Evolutionary conservation across 345 rosid genomes (phyloP), one percentile per base, ranked within the genome.

Genomic region (Alliaria petiolata): DNA sequence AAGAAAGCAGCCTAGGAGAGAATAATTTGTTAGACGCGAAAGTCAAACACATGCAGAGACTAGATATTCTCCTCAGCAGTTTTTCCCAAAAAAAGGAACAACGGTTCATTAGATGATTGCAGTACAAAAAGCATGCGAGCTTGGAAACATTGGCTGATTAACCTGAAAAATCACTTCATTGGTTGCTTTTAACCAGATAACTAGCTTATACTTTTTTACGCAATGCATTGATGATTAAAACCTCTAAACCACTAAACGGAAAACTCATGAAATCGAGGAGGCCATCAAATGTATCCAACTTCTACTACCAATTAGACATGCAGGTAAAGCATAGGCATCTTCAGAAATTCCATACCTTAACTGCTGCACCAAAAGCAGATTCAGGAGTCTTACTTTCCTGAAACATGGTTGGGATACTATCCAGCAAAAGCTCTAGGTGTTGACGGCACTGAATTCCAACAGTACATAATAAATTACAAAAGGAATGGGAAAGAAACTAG

Each of bases 301-400:
- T 59, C 52, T 65, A 65, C 38, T 12, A 49, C 13, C 25, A 52
- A 60, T 75, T 40, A 52, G 54, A 47, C 30, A 43, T 33, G 20
- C 63, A 60, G 8, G 49, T 17, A 26, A 74, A 61, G 12, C 19
- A 68, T 43, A 36, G 16, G 30, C 34, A 75, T 68, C 17, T 36
- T 52, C n/a, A 53, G 78, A 4, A 44, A 67, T 59, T 47, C 14
- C 67, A 52, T 75, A 69, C 79, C 70, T 76, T 87, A 64, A 89
- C 84, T 72, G 98, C 98, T 54, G 99, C 98, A 82, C 96, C 95
- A 79, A 95, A 95, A 70, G 98, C 91, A 47, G 99, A 95, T 81
- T 95, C 99, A 54, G 93, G 90, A 60, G 84, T 88, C 83, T 74
- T 84, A 79, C 82, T 87, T 76, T 79, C 86, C 81, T 87, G 87